A percentile compares a stretch with the other conserved stretches of the same genome.
Conservation (phyloP, 805 yeast genomes). For the Yarrowia porcina region DNA sequence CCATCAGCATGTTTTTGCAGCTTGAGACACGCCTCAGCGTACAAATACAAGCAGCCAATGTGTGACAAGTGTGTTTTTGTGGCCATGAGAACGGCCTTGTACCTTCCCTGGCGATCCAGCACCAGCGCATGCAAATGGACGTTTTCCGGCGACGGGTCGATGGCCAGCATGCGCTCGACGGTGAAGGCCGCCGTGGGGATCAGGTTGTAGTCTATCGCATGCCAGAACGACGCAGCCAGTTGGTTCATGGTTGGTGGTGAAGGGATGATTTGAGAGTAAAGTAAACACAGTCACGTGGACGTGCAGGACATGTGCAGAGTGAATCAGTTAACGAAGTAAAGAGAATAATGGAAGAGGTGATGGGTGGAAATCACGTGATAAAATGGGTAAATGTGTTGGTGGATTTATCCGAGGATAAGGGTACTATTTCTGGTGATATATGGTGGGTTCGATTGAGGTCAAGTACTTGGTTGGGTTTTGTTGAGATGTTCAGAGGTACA, state of each 20-base stretch:
- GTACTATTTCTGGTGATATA: too few relatives aligned
- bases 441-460: too few relatives aligned
- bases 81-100: slow-evolving; percentile 57
- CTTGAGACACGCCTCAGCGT: slow-evolving; percentile 62
- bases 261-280: neutral
- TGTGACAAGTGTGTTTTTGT: slow-evolving; percentile 49
- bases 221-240: slow-evolving; percentile 43
- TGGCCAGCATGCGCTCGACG: slow-evolving; percentile 74
- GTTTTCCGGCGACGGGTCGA: slow-evolving; percentile 52
- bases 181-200: slow-evolving; percentile 78
- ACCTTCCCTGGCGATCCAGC: slow-evolving; percentile 55
- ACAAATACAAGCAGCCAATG: slow-evolving; percentile 72
- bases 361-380: too few relatives aligned
- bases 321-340: too few relatives aligned
- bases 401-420: too few relatives aligned
- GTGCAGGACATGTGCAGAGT: slow-evolving; percentile 18
- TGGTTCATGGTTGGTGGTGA: slow-evolving; percentile 12
- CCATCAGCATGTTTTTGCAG: slow-evolving; percentile 61
- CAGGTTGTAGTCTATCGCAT: slow-evolving; percentile 68
- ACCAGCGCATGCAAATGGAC: slow-evolving; percentile 68
- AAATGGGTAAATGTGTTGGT: too few relatives aligned
- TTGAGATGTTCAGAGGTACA: too few relatives aligned
- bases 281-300: slow-evolving; percentile 15
- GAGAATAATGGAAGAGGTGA: too few relatives aligned
- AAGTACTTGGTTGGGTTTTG: too few relatives aligned